Base-by-base conservation (phyloP, 1,284 basidiomycete genomes). In the Sanghuangporus sanghuang region DNA sequence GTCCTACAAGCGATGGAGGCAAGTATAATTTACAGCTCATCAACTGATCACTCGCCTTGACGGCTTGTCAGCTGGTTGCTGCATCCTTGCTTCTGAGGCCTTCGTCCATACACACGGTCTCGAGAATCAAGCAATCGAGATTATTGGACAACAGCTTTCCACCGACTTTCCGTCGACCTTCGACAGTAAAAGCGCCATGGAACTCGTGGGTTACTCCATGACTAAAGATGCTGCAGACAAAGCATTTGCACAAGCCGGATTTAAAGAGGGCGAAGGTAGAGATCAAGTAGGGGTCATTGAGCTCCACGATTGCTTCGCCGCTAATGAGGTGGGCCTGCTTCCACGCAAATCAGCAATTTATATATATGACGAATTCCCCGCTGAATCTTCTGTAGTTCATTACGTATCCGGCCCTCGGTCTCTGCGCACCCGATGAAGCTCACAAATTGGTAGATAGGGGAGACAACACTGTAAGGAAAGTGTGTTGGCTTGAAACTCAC, bases 71-170 rank as follows among this genome's bases (percentile, higher is more conserved):
- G 87, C 87, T 48, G 89, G 87, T 1, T 89, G 87, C 68, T 89
- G 86, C 64, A 82, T 95, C 63, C 78, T 95, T 23, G 90, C 84
- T 7, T 90, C 89, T 0, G 92, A 93, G 71, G 84, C 81, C n/a
- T 95, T 95, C 69, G 90, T 95, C 14, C 88, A 85, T 65, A 75
- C 78, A 12, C 86, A 93, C 70, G 77, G 79, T 6, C 84, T 95
- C 6, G 85, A 94, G 74, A 94, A 94, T 72, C 92, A 95, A 71
- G 92, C 92, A 2, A 91, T 93, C 66, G 92, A 94, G 71, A 86
- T 92, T 50, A 84, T 89, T 12, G 81, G 84, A 0, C 82, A 84
- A 67, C 81, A 79, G 14, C 76, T 92, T 53, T 77, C 79, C 21
- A 93, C 91, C 0, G 91, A 93, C 69, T 77, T 79, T 14, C 78